Evolutionary conservation across 208 protist genomes (phyloP).

Genomic region (Wallacemonas rigidus): DNA sequence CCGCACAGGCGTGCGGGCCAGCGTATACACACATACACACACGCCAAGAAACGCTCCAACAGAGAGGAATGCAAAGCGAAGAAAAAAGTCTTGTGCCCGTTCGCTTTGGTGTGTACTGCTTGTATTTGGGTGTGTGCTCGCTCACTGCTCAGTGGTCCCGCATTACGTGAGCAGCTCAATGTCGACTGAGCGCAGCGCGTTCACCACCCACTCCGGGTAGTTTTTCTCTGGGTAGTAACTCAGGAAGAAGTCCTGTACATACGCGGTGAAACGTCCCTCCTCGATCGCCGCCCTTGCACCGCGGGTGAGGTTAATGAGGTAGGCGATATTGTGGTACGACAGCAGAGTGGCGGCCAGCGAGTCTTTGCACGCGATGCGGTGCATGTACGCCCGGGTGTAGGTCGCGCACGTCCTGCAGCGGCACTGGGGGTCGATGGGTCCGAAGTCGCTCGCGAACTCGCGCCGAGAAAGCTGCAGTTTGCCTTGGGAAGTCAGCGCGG

Average conservation of each 20-base stretch:
- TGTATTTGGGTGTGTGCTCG: too few species aligned
- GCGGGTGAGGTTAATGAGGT: slow-evolving; percentile 93
- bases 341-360: slow-evolving; percentile 92
- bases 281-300: slow-evolving; percentile 84
- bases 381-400: slow-evolving; percentile 94
- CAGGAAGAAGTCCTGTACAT: slow-evolving; percentile 89
- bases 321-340: slow-evolving; percentile 98
- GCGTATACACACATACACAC: too few species aligned
- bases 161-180: slow-evolving; percentile 60
- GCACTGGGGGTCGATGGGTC: slow-evolving; percentile 89
- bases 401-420: slow-evolving; percentile 91
- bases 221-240: slow-evolving; percentile 79
- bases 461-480: slow-evolving; percentile 82
- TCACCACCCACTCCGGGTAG: slow-evolving; percentile 90
- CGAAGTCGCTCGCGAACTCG: slow-evolving; percentile 70
- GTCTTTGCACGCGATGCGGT: slow-evolving; percentile 90
- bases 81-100: too few species aligned
- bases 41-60: too few species aligned
- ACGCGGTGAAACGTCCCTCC: slow-evolving; percentile 75
- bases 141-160: background rate
- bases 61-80: too few species aligned
- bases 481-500: slow-evolving; percentile 87
- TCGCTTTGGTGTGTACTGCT: too few species aligned
- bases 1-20: too few species aligned
- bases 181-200: slow-evolving; percentile 80